Conservation (phyloP, 495 filamentous ascomycete genomes). For the Talaromyces ruber region DNA sequence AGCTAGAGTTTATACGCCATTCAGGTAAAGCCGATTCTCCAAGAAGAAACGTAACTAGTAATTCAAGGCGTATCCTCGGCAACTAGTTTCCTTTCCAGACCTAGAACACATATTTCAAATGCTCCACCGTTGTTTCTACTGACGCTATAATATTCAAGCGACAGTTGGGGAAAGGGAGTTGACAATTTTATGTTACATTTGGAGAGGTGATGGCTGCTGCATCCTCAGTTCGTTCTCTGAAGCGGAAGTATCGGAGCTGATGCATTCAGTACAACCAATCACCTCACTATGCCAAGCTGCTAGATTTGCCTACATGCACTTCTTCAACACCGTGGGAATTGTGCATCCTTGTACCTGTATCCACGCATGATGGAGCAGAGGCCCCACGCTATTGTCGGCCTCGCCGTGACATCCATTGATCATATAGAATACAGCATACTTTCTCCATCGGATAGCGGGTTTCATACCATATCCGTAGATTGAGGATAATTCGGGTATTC, state of each 20-base stretch:
- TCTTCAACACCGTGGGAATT: background rate
- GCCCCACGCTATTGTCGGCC: background rate
- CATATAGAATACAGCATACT: background rate
- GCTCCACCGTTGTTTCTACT: conserved; percentile 10
- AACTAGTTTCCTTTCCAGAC: background rate
- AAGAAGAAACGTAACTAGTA: background rate
- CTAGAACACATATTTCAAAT: background rate
- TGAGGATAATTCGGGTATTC: background rate
- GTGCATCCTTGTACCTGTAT: background rate
- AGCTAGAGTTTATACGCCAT: background rate
- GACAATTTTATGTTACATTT: background rate
- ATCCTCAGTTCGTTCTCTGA: background rate
- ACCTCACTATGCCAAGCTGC: background rate
- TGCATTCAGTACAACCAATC: background rate
- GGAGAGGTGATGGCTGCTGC: background rate
- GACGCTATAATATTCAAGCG: background rate
- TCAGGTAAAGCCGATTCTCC: background rate
- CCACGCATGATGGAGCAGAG: background rate
- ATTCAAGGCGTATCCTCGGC: background rate
- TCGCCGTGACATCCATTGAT: background rate
- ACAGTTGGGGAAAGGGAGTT: background rate
- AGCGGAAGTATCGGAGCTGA: background rate
- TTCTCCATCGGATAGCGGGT: background rate
- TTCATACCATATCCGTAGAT: background rate
- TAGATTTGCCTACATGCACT: background rate